Evolutionary conservation across 225 moss, liverwort and hornwort species (phyloP), one percentile per base, ranked within the genome.

Genomic region (Bryoerythrophyllum caledonicum): DNA sequence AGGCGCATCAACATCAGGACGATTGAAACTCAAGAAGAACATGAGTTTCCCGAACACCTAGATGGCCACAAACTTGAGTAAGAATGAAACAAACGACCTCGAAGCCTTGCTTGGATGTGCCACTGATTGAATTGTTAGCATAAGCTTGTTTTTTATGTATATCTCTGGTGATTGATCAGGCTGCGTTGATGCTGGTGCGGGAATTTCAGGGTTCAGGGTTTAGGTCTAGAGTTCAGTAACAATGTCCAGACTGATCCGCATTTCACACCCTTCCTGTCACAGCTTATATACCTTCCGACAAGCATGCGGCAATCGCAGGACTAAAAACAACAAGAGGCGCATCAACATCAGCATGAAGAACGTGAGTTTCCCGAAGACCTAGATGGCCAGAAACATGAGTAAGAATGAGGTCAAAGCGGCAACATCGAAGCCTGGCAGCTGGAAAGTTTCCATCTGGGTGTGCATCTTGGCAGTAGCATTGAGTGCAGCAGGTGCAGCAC

Each of bases 361-460:
- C 37, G 32, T 65, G 65, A 60, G 8, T 44, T 41, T 51, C 16
- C 51, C 63, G 69, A 82, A 58, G 62, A 49, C 53, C 17, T 69
- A 53, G 68, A 72, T 80, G 79, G 71, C 82, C 71, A 30, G 56
- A 8, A 72, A 34, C 23, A 72, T 67, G 67, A 14, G 19, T 24
- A 69, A 63, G 34, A 32, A 70, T 26, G 38, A 67, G 60, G 43
- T 60, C 25, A 53, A 60, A 49, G 9, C 25, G 2, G 21, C 51
- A 80, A 51, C 56, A n/a, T 54, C 43, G 6, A 71, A 53, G 64
- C 8, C 16, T 63, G 55, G 44, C 25, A 35, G 19, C n/a, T 82
- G 74, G 75, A 84, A 51, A 55, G 7, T 74, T 16, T 85, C 81
- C 61, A 73, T 88, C 58, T 73, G 73, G 75, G 70, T 78, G 70